phyloP scores from a whole-genome alignment of 345 rosid species.

The Balakata baccata region DNA sequence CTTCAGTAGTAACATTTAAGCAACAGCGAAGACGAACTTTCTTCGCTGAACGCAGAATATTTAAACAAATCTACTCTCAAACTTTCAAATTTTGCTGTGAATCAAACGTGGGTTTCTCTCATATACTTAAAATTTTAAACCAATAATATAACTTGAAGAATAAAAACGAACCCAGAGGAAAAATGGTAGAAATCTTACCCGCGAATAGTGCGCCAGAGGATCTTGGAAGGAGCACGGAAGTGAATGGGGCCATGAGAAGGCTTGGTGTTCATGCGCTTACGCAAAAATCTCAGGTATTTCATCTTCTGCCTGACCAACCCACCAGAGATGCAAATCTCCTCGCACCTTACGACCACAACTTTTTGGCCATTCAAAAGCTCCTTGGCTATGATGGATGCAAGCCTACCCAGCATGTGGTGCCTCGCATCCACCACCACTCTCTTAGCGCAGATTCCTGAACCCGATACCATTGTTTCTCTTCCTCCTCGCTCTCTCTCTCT shows the following conservation, averaged over 20 bases:
- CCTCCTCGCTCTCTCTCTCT: neutral
- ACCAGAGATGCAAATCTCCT: conserved; percentile 34
- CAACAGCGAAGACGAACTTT: no score
- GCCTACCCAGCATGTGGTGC: conserved; percentile 29
- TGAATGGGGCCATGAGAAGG: conserved; percentile 43
- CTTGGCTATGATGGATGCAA: conserved; percentile 30
- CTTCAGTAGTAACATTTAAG: neutral
- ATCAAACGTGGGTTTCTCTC: neutral
- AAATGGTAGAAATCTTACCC: conserved; percentile 17
- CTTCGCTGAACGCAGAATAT: neutral
- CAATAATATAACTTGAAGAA: neutral
- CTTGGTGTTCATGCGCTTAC: conserved; percentile 35
- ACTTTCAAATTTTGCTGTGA: neutral
- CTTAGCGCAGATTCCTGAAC: conserved; percentile 28
- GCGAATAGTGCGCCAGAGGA: conserved; percentile 37
- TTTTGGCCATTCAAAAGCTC: conserved; percentile 39
- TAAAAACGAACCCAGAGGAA: neutral
- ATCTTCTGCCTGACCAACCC: conserved; percentile 29
- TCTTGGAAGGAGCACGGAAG: conserved; percentile 38
- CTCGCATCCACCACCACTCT: conserved; percentile 27
- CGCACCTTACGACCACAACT: conserved; percentile 37
- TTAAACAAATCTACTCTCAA: neutral
- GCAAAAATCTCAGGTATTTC: conserved; percentile 28
- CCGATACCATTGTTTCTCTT: conserved; percentile 20
- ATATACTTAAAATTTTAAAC: no score